Percentiles rank a stretch among this genome's conserved stretches.
These are phyloP conservation scores for Nosema granulosis DNA, from an alignment of 371 early-diverging fungal species.

Conservation along the genomic window DNA sequence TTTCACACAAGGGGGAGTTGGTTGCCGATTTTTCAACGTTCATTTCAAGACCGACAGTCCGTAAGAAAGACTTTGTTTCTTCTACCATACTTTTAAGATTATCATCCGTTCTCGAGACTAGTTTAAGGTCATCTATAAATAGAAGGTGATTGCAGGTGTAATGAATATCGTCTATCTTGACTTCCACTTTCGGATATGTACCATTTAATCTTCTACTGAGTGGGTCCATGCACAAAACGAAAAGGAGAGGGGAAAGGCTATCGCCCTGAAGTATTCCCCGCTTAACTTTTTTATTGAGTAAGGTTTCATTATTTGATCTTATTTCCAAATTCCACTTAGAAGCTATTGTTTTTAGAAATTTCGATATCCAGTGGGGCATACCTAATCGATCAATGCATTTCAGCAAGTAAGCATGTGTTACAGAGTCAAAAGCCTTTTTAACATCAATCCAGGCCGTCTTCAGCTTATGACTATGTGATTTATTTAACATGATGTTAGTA, in stretches of 20 bases:
- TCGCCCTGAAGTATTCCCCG: slow-evolving; percentile 32
- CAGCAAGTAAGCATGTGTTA: slow-evolving; percentile 1
- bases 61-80: background rate
- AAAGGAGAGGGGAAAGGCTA: slow-evolving; percentile 12
- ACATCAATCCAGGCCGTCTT: background rate
- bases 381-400: background rate
- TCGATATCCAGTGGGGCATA: background rate
- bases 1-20: background rate
- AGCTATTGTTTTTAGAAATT: background rate
- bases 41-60: background rate
- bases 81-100: no score
- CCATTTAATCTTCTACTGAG: slow-evolving; percentile 21
- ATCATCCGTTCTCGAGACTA: no score
- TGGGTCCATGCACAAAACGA: slow-evolving; percentile 39
- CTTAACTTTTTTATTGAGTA: background rate
- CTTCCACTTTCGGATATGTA: slow-evolving; percentile 13
- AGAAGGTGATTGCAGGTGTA: no score
- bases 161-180: no score
- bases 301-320: background rate
- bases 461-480: background rate
- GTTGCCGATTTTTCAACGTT: background rate
- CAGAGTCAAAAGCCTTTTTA: slow-evolving; percentile 1
- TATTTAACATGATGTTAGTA: slow-evolving; percentile 2
- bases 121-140: no score
- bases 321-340: background rate